phyloP scores from a whole-genome alignment of 208 protist species.

The Crithidia fasciculata region DNA sequence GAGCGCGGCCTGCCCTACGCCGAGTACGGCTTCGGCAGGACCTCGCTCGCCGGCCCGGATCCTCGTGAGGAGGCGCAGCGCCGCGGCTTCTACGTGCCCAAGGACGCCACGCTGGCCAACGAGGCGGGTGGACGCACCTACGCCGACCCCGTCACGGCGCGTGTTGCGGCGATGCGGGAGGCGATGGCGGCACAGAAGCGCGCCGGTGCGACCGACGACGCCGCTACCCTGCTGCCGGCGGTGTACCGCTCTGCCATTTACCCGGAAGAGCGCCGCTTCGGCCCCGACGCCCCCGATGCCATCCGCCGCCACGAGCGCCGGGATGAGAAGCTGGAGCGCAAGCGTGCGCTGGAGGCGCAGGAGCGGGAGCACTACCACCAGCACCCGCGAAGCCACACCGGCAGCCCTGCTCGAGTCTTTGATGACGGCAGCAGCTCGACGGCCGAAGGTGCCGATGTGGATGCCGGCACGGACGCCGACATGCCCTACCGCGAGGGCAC shows the following conservation, averaged over 20 bases:
- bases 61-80: conserved; percentile 55
- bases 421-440: conserved; percentile 18
- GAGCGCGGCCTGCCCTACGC: conserved; percentile 59
- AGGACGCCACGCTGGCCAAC: conserved; percentile 32
- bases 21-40: conserved; percentile 69
- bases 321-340: conserved; percentile 75
- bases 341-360: conserved; percentile 49
- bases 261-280: conserved; percentile 68
- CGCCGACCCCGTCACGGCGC: conserved; percentile 34
- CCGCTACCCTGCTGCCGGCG: conserved; percentile 54
- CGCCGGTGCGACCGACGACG: conserved; percentile 16
- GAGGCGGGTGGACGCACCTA: conserved; percentile 17
- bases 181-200: conserved; percentile 16
- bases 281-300: conserved; percentile 75
- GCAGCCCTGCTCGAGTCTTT: conserved; percentile 13
- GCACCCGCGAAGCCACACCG: conserved; percentile 12
- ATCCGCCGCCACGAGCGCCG: conserved; percentile 81
- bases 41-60: conserved; percentile 54
- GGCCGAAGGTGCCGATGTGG: conserved; percentile 16
- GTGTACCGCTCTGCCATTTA: conserved; percentile 82
- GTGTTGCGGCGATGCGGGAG: conserved; percentile 34
- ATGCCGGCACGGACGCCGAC: conserved; percentile 8
- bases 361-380: conserved; percentile 25
- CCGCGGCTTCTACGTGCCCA: conserved; percentile 58
- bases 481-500: conserved; percentile 20